Base-by-base conservation (phyloP, 495 filamentous ascomycete species). In the Aspergillus ellipticus region DNA sequence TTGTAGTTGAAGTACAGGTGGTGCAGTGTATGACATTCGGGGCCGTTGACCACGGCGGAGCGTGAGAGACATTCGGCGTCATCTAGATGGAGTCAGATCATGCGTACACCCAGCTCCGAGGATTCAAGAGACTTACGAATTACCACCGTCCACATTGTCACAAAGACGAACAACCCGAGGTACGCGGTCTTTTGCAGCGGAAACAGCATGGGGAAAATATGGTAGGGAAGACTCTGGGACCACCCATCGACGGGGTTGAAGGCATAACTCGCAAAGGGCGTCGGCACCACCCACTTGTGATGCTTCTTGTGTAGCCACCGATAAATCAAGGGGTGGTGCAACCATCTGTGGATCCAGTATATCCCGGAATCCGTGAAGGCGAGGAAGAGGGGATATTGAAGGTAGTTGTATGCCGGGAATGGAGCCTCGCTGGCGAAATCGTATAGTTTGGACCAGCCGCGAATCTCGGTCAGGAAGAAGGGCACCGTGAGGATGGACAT, bases 261-360 rank as follows among this genome's bases (percentile, higher is more conserved):
- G 42, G 93, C 93, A 74, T 94, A 88, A 55, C 83, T 87, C 3
- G 93, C 92, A 70, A 80, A 97, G 4, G 93, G 93, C 0, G 92
- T 96, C 17, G 93, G 90, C 82, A 97, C 91, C 72, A 96, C 92
- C 93, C 92, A 97, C 76, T 96, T 96, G 79, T 97, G 93, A 76
- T 97, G 93, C 35, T 89, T 85, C 77, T 97, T 97, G 79, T 97
- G 93, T 20, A 96, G 80, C 53, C 72, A 74, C 77, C 89, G 91
- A 80, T 97, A 97, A 24, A 96, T 63, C 28, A 69, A 59, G 1
- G 89, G 89, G 65, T 89, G 84, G 72, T 97, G 93, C 54, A 92
- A 76, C 22, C 82, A 84, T 39, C 93, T 86, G 72, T 97, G 93
- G 64, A 96, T 96, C 79, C 86, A 89, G 79, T 97, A 97, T 76